These are phyloP conservation scores for Kalaharituber pfeilii DNA, from an alignment of 2,329 filamentous ascomycete genomes.

Conservation along the genomic window DNA sequence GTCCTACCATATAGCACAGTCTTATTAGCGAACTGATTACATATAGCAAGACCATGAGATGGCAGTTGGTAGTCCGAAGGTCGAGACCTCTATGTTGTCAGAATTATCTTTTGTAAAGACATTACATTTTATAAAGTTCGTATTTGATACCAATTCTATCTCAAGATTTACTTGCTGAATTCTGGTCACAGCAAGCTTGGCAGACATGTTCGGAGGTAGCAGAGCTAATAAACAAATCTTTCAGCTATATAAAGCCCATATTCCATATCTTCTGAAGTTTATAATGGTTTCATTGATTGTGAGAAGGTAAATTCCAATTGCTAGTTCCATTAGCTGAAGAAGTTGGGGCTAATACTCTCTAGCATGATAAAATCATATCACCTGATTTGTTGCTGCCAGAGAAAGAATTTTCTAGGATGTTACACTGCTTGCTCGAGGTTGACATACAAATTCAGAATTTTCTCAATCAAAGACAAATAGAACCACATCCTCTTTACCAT, in stretches of 20 bases:
- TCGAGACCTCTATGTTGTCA: constrained; percentile 49
- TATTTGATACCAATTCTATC: constrained; percentile 75
- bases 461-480: constrained; percentile 58
- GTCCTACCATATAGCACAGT: no score
- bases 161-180: constrained; percentile 90
- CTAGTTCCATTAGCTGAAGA: constrained; percentile 57
- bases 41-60: constrained; percentile 80
- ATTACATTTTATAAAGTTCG: constrained; percentile 92
- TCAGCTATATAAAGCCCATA: constrained; percentile 84
- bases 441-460: constrained; percentile 84
- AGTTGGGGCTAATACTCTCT: constrained; percentile 46
- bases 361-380: constrained; percentile 61
- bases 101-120: constrained; percentile 82
- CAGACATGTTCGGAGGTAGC: constrained; percentile 74
- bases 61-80: constrained; percentile 46
- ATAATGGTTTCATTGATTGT: constrained; percentile 76
- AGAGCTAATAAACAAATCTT: constrained; percentile 67
- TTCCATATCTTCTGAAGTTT: constrained; percentile 86
- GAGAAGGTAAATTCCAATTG: constrained; percentile 50
- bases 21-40: constrained; percentile 28
- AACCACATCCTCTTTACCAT: constrained; percentile 65
- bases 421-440: constrained; percentile 76
- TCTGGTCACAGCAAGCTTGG: constrained; percentile 64
- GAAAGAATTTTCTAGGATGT: constrained; percentile 51
- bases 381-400: constrained; percentile 43